Evolutionary conservation across 2,329 filamentous ascomycete genomes (phyloP).

Genomic region (Capronia americana): DNA sequence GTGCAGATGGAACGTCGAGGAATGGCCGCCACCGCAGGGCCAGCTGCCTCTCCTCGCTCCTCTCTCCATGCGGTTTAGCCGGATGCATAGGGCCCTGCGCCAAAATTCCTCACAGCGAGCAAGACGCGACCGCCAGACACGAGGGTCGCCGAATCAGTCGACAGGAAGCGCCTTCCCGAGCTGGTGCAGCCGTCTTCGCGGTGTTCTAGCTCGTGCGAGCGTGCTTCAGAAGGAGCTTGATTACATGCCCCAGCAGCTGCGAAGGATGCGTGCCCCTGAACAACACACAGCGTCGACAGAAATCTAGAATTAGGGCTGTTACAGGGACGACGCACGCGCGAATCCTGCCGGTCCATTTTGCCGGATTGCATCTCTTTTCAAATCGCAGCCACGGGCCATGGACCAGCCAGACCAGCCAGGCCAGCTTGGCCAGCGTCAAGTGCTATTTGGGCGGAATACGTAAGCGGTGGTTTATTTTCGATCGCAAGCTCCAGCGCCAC

Average conservation of each 20-base stretch:
- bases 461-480: conserved; percentile 35
- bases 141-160: conserved; percentile 1
- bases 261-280: conserved; percentile 9
- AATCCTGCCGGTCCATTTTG: conserved; percentile 15
- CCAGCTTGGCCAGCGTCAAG: conserved; percentile 21
- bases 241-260: not conserved
- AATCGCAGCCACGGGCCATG: conserved; percentile 12
- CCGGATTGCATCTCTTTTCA: conserved; percentile 2
- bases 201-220: not conserved
- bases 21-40: not conserved
- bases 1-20: conserved; percentile 3
- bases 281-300: not conserved
- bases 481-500: conserved; percentile 10
- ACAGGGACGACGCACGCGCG: not conserved
- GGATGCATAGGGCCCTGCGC: not conserved
- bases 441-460: conserved; percentile 33
- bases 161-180: conserved; percentile 7
- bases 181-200: not conserved
- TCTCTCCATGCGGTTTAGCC: conserved; percentile 14
- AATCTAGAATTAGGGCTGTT: conserved; percentile 21
- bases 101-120: not conserved
- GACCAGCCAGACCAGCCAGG: conserved; percentile 15
- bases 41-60: not conserved
- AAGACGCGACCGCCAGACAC: not conserved
- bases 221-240: not conserved